Evolutionary conservation across 1,284 basidiomycete genomes (phyloP).

Genomic region (Puccinia triticina): DNA sequence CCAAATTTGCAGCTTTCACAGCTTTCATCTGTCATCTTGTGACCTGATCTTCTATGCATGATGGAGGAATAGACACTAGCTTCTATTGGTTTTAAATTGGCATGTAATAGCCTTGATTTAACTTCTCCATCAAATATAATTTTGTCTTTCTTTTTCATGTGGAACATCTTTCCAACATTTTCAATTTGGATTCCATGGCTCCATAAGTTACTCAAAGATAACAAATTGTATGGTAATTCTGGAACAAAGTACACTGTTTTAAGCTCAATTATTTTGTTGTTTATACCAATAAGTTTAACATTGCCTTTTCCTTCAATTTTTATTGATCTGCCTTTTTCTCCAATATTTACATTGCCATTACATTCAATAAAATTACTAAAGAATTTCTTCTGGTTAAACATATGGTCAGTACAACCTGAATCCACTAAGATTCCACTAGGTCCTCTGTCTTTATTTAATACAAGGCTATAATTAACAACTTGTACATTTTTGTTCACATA

Average conservation of each 20-base stretch:
- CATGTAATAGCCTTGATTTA: slow-evolving; percentile 4
- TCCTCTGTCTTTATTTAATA: slow-evolving; percentile 16
- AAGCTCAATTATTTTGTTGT: slow-evolving; percentile 2
- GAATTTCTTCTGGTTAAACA: slow-evolving; percentile 24
- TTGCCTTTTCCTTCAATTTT: slow-evolving; percentile 22
- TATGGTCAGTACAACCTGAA: slow-evolving; percentile 34
- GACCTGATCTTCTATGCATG: background rate
- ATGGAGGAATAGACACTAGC: background rate
- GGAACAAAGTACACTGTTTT: slow-evolving; percentile 12
- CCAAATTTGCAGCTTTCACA: slow-evolving; percentile 7
- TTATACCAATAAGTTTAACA: slow-evolving; percentile 1
- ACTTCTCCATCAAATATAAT: slow-evolving; percentile 21
- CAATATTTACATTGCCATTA: slow-evolving; percentile 27
- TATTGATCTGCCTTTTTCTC: slow-evolving; percentile 26
- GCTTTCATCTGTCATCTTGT: background rate
- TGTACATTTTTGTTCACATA: background rate
- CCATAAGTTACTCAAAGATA: slow-evolving; percentile 5
- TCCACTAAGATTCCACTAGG: slow-evolving; percentile 18
- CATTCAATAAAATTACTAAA: slow-evolving; percentile 1
- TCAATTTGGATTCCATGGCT: slow-evolving; percentile 15
- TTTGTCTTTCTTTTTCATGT: slow-evolving; percentile 13
- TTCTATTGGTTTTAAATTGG: background rate
- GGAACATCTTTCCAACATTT: slow-evolving; percentile 12
- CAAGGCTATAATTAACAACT: slow-evolving; percentile 3
- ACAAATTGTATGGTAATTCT: slow-evolving; percentile 24